These are phyloP conservation scores for Potentilla sterilis DNA, from an alignment of 306 rosid species.

Conservation along the genomic window DNA sequence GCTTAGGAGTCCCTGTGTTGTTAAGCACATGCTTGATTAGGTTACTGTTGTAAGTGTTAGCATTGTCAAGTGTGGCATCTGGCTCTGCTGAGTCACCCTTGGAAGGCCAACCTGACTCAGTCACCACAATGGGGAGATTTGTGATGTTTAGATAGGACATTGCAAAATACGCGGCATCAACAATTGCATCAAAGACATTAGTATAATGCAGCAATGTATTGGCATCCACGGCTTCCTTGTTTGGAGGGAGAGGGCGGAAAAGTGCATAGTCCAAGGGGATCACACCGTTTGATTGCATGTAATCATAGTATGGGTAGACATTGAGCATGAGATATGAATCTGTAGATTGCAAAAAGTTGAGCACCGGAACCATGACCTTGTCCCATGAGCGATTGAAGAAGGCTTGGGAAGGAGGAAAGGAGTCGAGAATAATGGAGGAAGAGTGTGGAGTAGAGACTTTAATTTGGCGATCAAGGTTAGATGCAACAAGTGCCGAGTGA, in stretches of 20 bases:
- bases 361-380: constrained; percentile 80
- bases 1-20: constrained; percentile 93
- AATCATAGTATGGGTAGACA: constrained; percentile 89
- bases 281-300: constrained; percentile 71
- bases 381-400: constrained; percentile 91
- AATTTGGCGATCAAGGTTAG: constrained; percentile 74
- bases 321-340: constrained; percentile 84
- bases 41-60: constrained; percentile 92
- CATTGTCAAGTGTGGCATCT: constrained; percentile 78
- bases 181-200: constrained; percentile 88
- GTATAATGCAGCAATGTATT: constrained; percentile 91
- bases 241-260: constrained; percentile 92
- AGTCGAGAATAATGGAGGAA: constrained; percentile 80
- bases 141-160: constrained; percentile 84
- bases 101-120: constrained; percentile 96
- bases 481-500: constrained; percentile 86
- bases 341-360: constrained; percentile 75
- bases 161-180: constrained; percentile 91
- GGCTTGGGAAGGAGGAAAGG: constrained; percentile 98
- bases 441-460: constrained; percentile 85
- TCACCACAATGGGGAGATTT: constrained; percentile 69
- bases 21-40: constrained; percentile 80
- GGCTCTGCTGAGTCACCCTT: constrained; percentile 73
- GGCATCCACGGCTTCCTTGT: constrained; percentile 89
- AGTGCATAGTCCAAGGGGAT: constrained; percentile 93